Conservation (phyloP, 768 basidiomycete species). For the Boletellus emodensis region DNA sequence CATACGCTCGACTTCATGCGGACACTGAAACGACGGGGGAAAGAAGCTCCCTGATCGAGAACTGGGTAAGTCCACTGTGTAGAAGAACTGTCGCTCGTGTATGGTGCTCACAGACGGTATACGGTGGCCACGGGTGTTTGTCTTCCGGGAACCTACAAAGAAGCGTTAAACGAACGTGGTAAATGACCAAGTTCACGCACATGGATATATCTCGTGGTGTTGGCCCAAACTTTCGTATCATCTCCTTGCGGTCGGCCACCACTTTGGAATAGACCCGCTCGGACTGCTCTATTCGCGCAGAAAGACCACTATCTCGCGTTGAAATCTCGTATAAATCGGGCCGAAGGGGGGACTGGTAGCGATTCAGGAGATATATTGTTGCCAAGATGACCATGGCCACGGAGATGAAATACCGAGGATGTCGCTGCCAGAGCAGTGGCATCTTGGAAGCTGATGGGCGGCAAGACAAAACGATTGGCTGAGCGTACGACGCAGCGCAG, state of each 20-base stretch:
- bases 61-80: conserved; percentile 1
- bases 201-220: conserved; percentile 42
- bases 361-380: conserved; percentile 47
- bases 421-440: conserved; percentile 37
- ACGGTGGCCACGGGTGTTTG: conserved; percentile 51
- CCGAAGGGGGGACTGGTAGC: conserved; percentile 29
- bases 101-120: conserved; percentile 49
- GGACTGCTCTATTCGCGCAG: conserved; percentile 39
- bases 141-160: conserved; percentile 49
- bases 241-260: conserved; percentile 38
- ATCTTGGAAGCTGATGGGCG: conserved; percentile 15
- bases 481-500: conserved; percentile 5
- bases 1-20: conserved; percentile 40
- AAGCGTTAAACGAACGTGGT: conserved; percentile 2
- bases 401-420: conserved; percentile 51
- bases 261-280: conserved; percentile 45
- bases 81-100: not conserved
- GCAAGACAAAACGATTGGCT: conserved; percentile 3
- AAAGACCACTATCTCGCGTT: conserved; percentile 34
- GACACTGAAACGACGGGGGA: conserved; percentile 40
- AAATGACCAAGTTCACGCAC: conserved; percentile 19
- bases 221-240: conserved; percentile 56
- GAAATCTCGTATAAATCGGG: conserved; percentile 20
- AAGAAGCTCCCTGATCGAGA: conserved; percentile 42
- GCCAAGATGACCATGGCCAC: conserved; percentile 39